These are phyloP conservation scores for Mycena metata DNA, from an alignment of 768 basidiomycete genomes.

Conservation along the genomic window DNA sequence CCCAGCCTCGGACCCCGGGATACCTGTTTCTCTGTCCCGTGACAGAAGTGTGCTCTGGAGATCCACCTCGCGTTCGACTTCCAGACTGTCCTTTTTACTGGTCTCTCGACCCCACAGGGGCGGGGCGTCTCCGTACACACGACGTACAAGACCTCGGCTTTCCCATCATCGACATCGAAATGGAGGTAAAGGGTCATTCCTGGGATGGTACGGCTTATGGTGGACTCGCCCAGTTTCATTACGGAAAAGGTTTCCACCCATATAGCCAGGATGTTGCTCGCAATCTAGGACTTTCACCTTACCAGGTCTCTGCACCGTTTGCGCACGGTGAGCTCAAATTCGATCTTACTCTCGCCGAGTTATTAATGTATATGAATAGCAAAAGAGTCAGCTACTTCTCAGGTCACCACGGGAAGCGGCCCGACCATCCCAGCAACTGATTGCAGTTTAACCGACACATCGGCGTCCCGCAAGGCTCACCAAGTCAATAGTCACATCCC, in stretches of 20 bases:
- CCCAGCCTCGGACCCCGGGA: neutral
- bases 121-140: neutral
- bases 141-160: neutral
- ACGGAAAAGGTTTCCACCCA: slow-evolving; percentile 12
- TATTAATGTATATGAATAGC: too few species aligned
- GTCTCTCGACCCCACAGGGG: slow-evolving; percentile 10
- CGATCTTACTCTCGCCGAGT: too few species aligned
- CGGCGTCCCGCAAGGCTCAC: too few species aligned
- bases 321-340: neutral
- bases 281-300: neutral
- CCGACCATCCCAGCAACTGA: too few species aligned
- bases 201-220: slow-evolving; percentile 1
- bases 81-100: slow-evolving; percentile 6
- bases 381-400: too few species aligned
- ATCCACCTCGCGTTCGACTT: neutral
- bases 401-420: too few species aligned
- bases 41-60: neutral
- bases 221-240: neutral
- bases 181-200: neutral
- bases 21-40: slow-evolving; percentile 13
- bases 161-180: neutral
- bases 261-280: slow-evolving; percentile 1
- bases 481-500: neutral
- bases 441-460: too few species aligned
- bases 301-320: neutral